Evolutionary conservation across 2,329 filamentous ascomycete species (phyloP).

Genomic region (Colletotrichum plurivorum): DNA sequence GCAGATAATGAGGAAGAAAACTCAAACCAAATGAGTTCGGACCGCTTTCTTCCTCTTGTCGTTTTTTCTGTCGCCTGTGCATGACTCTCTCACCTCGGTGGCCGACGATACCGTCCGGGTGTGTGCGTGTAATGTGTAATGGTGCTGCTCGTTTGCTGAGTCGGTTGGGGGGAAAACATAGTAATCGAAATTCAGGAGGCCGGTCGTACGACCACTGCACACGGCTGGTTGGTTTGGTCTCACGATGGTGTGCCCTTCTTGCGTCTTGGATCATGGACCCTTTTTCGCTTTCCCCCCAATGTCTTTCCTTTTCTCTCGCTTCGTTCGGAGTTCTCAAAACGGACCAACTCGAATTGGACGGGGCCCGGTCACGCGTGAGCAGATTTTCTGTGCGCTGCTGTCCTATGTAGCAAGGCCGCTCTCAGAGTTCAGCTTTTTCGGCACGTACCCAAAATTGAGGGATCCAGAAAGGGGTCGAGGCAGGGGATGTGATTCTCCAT

Average conservation of each 20-base stretch:
- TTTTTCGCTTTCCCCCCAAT: neutral
- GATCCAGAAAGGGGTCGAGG: conserved; percentile 27
- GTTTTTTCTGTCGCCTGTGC: neutral
- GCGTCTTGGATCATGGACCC: neutral
- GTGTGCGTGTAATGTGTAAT: too few relatives aligned
- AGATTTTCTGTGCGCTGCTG: conserved; percentile 18
- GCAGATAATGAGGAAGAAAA: conserved; percentile 17
- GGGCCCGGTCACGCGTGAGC: conserved; percentile 13
- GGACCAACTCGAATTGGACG: conserved; percentile 13
- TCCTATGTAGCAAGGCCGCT: neutral
- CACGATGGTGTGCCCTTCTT: neutral
- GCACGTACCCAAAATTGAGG: conserved; percentile 26
- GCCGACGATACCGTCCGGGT: neutral
- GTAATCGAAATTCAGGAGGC: neutral
- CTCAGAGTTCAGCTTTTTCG: neutral
- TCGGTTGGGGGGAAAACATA: neutral
- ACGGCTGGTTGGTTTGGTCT: neutral
- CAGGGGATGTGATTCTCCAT: conserved; percentile 25
- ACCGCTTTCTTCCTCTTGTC: conserved; percentile 11
- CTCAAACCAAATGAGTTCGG: conserved; percentile 21
- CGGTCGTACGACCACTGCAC: neutral
- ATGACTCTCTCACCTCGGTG: conserved; percentile 15
- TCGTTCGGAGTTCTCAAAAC: conserved; percentile 1
- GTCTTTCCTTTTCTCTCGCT: conserved; percentile 2
- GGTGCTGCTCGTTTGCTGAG: neutral